Evolutionary conservation across 805 yeast species (phyloP).

Genomic region (Pichia rugopelliculosa): DNA sequence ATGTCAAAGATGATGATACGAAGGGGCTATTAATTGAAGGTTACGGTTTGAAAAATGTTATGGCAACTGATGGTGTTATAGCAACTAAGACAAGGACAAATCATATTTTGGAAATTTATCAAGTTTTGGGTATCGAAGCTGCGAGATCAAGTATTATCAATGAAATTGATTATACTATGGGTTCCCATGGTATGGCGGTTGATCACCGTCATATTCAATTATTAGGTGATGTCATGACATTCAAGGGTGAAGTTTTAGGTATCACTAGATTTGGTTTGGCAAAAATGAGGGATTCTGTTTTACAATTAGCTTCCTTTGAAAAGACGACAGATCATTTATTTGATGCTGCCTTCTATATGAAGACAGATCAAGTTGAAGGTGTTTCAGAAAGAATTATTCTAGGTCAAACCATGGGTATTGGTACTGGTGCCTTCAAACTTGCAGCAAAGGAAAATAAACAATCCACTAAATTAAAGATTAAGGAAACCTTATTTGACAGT

Average conservation of each 20-base stretch:
- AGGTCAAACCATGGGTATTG: slow-evolving; percentile 96
- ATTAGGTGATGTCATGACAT: slow-evolving; percentile 97
- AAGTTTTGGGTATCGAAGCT: slow-evolving; percentile 95
- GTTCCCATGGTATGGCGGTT: slow-evolving; percentile 98
- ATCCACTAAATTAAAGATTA: slow-evolving; percentile 32
- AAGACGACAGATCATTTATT: slow-evolving; percentile 97
- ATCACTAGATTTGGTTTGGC: slow-evolving; percentile 96
- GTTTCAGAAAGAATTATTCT: slow-evolving; percentile 95
- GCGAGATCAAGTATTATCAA: slow-evolving; percentile 88
- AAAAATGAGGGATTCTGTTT: slow-evolving; percentile 96
- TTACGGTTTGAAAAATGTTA: slow-evolving; percentile 90
- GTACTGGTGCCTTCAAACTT: slow-evolving; percentile 93
- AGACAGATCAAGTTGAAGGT: slow-evolving; percentile 92
- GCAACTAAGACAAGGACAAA: slow-evolving; percentile 85
- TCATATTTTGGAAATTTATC: slow-evolving; percentile 83
- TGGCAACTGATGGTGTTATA: slow-evolving; percentile 95
- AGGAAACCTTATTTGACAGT: slow-evolving; percentile 41
- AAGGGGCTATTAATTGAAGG: slow-evolving; percentile 96
- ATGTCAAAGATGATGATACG: slow-evolving; percentile 76
- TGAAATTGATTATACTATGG: slow-evolving; percentile 96
- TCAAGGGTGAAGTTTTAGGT: slow-evolving; percentile 96
- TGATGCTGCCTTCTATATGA: slow-evolving; percentile 98
- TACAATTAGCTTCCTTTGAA: slow-evolving; percentile 95
- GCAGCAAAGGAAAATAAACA: slow-evolving; percentile 43
- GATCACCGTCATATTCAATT: slow-evolving; percentile 99